These are phyloP conservation scores for Microbotryum saponariae DNA, from an alignment of 1,284 basidiomycete species.

Conservation along the genomic window DNA sequence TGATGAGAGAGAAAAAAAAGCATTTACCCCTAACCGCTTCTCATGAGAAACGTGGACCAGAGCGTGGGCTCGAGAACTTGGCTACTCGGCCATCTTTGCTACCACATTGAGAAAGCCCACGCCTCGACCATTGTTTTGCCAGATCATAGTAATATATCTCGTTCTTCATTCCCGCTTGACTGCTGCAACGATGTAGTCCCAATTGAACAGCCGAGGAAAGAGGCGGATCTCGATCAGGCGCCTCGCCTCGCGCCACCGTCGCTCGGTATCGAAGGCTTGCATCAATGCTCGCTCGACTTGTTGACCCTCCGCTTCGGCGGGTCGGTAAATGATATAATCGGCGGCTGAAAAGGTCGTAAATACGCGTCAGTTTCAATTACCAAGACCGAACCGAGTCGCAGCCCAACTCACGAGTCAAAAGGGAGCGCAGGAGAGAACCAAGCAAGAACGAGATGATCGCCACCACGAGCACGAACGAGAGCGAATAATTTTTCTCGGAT, in stretches of 20 bases:
- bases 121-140: too few relatives aligned
- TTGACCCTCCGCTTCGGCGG: conserved; percentile 1
- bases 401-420: conserved; percentile 53
- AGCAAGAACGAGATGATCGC: conserved; percentile 83
- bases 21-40: too few relatives aligned
- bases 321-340: conserved; percentile 31
- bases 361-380: not conserved
- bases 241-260: conserved; percentile 30
- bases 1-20: too few relatives aligned
- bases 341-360: conserved; percentile 10
- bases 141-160: too few relatives aligned
- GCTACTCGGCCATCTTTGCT: too few relatives aligned
- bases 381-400: conserved; percentile 67
- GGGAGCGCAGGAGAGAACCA: conserved; percentile 76
- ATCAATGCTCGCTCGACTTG: conserved; percentile 32
- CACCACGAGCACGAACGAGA: conserved; percentile 57
- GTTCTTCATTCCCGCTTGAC: conserved; percentile 7
- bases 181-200: conserved; percentile 31
- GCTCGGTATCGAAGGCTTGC: conserved; percentile 30
- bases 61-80: too few relatives aligned
- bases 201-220: conserved; percentile 7
- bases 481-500: conserved; percentile 31
- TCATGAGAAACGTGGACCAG: too few relatives aligned
- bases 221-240: conserved; percentile 20
- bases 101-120: too few relatives aligned